Conservation (phyloP, 129 eudicot genomes). For the Pittosporum tobira region DNA sequence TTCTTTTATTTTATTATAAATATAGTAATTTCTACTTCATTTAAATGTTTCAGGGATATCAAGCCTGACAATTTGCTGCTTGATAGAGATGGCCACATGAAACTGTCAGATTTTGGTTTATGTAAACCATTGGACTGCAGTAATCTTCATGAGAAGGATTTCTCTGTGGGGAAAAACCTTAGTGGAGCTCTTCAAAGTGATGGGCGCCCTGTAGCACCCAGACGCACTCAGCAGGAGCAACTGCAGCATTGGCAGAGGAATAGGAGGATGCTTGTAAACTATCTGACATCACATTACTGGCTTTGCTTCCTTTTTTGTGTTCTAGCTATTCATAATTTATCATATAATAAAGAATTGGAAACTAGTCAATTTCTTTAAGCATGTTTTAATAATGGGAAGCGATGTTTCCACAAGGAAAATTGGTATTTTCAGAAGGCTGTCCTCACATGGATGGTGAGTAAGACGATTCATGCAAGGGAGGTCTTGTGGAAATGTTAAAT, state of each 20-base stretch:
- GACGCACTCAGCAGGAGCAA: conserved; percentile 93
- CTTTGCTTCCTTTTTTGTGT: background rate
- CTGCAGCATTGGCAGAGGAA: conserved; percentile 97
- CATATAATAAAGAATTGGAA: background rate
- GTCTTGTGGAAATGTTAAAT: too few species aligned
- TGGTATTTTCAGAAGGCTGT: too few species aligned
- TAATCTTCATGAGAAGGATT: conserved; percentile 86
- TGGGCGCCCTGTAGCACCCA: conserved; percentile 84
- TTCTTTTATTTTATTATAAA: background rate
- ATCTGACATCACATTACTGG: background rate
- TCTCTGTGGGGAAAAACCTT: conserved; percentile 50
- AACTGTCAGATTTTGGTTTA: conserved; percentile 92
- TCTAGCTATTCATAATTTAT: conserved; percentile 1
- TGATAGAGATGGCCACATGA: conserved; percentile 93
- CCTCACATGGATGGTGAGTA: too few species aligned
- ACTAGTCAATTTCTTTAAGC: background rate
- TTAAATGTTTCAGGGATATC: conserved; percentile 61
- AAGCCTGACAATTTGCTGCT: conserved; percentile 95
- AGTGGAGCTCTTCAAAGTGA: conserved; percentile 97
- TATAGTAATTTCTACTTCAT: background rate
- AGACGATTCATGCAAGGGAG: too few species aligned
- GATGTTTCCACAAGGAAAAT: too few species aligned
- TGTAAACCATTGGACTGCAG: conserved; percentile 91
- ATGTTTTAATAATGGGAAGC: too few species aligned
- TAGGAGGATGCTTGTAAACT: conserved; percentile 94